phyloP scores from a whole-genome alignment of 306 rosid species.

The Betula pendula region DNA sequence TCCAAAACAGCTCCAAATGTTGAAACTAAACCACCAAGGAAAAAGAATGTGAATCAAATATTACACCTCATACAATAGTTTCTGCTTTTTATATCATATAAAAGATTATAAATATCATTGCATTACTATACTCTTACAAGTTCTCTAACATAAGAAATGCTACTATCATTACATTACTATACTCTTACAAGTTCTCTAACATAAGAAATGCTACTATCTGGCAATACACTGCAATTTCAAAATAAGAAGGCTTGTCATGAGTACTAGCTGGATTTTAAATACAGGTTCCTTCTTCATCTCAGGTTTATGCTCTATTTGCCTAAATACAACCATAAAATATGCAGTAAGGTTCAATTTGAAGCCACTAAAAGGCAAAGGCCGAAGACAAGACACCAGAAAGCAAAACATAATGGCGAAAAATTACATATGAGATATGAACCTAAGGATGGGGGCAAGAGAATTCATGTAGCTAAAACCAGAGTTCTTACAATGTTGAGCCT shows the following conservation, averaged over 20 bases:
- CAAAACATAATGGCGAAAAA: not conserved
- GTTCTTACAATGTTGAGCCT: not conserved
- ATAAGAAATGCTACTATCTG: not conserved
- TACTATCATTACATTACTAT: not conserved
- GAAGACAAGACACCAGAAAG: not conserved
- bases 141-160: not conserved
- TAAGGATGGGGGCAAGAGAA: not conserved
- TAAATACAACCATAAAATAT: not conserved
- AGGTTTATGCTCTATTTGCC: not conserved
- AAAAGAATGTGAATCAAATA: slow-evolving; percentile 11
- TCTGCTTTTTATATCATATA: not conserved
- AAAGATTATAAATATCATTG: not conserved
- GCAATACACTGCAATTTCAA: not conserved
- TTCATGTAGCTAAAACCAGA: not conserved
- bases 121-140: not conserved
- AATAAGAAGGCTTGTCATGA: not conserved
- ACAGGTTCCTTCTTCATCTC: not conserved
- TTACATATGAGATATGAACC: not conserved
- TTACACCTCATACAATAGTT: slow-evolving; percentile 13
- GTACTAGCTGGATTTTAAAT: not conserved
- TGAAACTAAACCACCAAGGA: slow-evolving; percentile 65
- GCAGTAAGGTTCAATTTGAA: not conserved
- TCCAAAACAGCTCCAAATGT: slow-evolving; percentile 99
- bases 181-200: not conserved
- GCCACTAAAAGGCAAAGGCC: not conserved